phyloP scores from a whole-genome alignment of 139 green algal species.

The Zygnema cylindricum region DNA sequence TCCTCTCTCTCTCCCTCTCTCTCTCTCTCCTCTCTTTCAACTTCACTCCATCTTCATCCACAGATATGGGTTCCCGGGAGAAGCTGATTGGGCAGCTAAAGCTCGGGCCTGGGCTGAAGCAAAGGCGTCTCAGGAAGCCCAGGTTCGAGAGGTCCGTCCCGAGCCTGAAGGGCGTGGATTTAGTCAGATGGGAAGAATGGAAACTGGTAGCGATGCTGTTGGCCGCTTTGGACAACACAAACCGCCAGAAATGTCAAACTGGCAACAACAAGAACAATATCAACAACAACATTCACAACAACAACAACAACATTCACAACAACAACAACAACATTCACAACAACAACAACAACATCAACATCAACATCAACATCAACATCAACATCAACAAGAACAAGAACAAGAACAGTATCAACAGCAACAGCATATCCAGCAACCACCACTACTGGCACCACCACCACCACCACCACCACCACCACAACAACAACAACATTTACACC shows the following conservation, averaged over 20 bases:
- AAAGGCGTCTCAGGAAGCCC: background rate
- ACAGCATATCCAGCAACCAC: conserved; percentile 5
- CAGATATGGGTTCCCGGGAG: background rate
- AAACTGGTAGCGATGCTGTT: too few relatives aligned
- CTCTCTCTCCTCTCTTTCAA: too few relatives aligned
- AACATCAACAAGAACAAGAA: conserved; percentile 19
- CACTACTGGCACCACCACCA: background rate
- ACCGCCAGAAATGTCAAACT: background rate
- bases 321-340: conserved; percentile 18
- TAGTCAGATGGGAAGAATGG: too few relatives aligned
- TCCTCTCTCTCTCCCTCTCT: too few relatives aligned
- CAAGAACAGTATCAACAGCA: conserved; percentile 10
- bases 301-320: conserved; percentile 17
- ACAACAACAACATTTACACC: too few relatives aligned
- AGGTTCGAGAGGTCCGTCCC: background rate
- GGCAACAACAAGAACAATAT: conserved; percentile 5
- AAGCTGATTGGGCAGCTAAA: background rate
- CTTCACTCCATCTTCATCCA: too few relatives aligned
- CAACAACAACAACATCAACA: conserved; percentile 23
- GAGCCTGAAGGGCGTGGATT: too few relatives aligned
- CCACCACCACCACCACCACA: background rate
- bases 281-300: conserved; percentile 15
- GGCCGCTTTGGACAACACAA: too few relatives aligned
- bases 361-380: conserved; percentile 22
- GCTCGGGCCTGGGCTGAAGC: background rate